Evolutionary conservation across 106 monocot genomes (phyloP), one percentile per base, ranked within the genome.

Genomic region (Ottelia alismoides): DNA sequence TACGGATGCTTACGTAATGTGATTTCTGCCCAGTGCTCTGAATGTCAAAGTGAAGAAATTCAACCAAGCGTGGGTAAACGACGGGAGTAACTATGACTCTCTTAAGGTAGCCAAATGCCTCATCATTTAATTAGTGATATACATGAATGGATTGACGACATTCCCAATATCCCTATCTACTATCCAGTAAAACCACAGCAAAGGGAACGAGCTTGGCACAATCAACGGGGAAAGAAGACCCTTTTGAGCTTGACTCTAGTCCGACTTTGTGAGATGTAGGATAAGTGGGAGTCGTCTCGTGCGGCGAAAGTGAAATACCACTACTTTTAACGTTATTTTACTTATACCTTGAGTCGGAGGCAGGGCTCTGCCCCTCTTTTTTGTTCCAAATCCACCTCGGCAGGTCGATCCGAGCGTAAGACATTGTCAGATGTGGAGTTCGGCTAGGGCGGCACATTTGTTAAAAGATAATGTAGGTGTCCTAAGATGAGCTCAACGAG

Each of bases 81-180:
- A 44, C 61, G 58, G 76, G 73, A 80, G 85, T 85, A 85, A 85
- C 73, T 85, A 85, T 80, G 79, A 85, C 79, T 85, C 80, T 76
- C 76, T 85, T 85, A 85, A 85, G 85, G 76, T 85, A 85, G 85
- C 60, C 73, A 85, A 85, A 85, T 85, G 80, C 61, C 69, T 80
- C 80, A 56, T 79, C 70, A 79, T 70, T 66, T 79, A 74, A 79
- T 79, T 79, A 74, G 74, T 79, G 80, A 80, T 29, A 45, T 49
- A 53, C 67, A 80, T 70, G 70, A 74, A 74, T 78, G 68, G 78
- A 74, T 79, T 70, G 74, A 74, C 66, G 64, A 79, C 61, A 79
- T 74, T 65, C 74, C 65, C 79, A 79, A 61, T 74, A 52, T 70
- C 70, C 66, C 64, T 74, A 47, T 74, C 66, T 79, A 79, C 79